Evolutionary conservation across 1,139 yeast genomes (phyloP).

Genomic region (Pichia sorboxylosa): DNA sequence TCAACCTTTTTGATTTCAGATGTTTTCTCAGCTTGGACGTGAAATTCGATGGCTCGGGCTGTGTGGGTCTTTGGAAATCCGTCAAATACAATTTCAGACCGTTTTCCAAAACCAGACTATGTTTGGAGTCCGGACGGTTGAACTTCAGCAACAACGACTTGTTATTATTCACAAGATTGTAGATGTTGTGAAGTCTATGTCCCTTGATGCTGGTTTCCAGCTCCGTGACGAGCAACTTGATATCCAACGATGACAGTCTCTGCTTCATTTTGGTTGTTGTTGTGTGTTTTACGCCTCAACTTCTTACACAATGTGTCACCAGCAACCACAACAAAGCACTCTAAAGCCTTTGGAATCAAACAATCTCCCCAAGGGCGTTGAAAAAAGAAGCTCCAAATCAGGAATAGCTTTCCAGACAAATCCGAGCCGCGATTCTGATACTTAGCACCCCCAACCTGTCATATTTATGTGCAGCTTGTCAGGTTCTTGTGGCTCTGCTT

Average conservation of each 20-base stretch:
- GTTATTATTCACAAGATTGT: slow-evolving; percentile 62
- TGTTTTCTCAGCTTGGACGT: slow-evolving; percentile 81
- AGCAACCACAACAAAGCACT: too few species aligned
- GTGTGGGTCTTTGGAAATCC: slow-evolving; percentile 67
- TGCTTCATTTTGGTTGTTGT: slow-evolving; percentile 56
- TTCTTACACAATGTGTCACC: too few species aligned
- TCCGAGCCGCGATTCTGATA: too few species aligned
- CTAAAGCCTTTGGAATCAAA: too few species aligned
- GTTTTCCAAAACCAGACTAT: slow-evolving; percentile 66
- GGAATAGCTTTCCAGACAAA: too few species aligned
- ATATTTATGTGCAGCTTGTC: too few species aligned
- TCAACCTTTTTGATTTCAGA: slow-evolving; percentile 66
- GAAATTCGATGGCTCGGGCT: slow-evolving; percentile 75
- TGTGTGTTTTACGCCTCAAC: too few species aligned
- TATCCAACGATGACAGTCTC: slow-evolving; percentile 75
- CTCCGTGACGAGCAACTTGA: slow-evolving; percentile 61
- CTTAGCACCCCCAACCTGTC: too few species aligned
- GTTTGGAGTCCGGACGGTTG: slow-evolving; percentile 72
- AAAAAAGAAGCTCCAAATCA: too few species aligned
- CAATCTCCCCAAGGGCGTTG: too few species aligned
- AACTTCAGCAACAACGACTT: slow-evolving; percentile 74
- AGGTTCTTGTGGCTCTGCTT: too few species aligned
- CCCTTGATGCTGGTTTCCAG: slow-evolving; percentile 44
- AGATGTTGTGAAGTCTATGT: slow-evolving; percentile 73
- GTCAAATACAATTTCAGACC: slow-evolving; percentile 78